These are phyloP conservation scores for Plectosphaerella plurivora DNA, from an alignment of 2,329 filamentous ascomycete species.

Conservation along the genomic window DNA sequence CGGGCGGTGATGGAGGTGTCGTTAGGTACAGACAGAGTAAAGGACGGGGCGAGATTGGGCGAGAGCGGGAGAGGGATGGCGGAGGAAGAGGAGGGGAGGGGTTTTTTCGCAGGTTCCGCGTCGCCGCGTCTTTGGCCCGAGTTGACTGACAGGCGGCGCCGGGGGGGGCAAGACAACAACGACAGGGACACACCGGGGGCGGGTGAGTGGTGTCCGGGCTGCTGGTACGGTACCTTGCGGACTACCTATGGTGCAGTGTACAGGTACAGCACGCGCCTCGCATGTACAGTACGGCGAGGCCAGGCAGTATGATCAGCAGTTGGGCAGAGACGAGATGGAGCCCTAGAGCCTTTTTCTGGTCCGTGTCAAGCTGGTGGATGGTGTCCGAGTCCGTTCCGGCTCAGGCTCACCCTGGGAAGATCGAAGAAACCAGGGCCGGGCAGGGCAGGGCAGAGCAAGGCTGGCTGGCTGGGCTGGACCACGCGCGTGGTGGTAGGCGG, in stretches of 20 bases:
- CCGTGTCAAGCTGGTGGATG: too few species aligned
- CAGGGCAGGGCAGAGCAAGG: too few species aligned
- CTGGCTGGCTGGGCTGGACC: too few species aligned
- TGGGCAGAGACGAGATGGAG: conserved; percentile 28
- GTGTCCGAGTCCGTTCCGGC: too few species aligned
- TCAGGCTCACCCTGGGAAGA: too few species aligned
- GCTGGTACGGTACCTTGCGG: too few species aligned
- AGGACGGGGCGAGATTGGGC: not conserved
- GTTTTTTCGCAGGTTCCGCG: not conserved
- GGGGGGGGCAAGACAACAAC: not conserved
- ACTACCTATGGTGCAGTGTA: too few species aligned
- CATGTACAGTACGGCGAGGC: not conserved
- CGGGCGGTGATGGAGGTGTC: too few species aligned
- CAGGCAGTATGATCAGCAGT: conserved; percentile 25
- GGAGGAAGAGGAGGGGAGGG: not conserved
- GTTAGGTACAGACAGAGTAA: not conserved
- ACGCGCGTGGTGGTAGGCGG: too few species aligned
- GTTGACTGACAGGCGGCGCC: not conserved
- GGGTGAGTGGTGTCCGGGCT: not conserved
- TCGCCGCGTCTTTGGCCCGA: not conserved
- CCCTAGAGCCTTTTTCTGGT: not conserved
- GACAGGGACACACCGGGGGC: not conserved
- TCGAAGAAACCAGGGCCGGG: too few species aligned
- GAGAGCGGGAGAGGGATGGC: conserved; percentile 5
- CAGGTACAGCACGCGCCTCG: too few species aligned